Percentiles rank a stretch among this genome's conserved stretches.
phyloP scores from a whole-genome alignment of 2,329 filamentous ascomycete genomes.

The Corynespora cassiicola region DNA sequence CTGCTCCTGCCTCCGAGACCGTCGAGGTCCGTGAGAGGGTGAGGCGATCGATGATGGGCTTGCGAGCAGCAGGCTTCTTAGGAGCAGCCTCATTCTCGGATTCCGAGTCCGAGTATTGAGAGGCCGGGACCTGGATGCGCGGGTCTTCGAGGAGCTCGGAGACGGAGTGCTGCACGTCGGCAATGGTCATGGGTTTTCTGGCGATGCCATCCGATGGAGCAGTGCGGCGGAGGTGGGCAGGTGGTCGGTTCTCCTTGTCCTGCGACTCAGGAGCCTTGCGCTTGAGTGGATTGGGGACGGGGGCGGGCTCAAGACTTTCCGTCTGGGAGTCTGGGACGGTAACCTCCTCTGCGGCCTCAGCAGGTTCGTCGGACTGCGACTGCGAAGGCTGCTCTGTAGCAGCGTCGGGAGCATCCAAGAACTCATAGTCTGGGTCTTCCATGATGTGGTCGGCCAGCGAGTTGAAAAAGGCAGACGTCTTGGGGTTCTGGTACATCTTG shows the following conservation, averaged over 20 bases:
- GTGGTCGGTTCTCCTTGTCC: slow-evolving; percentile 52
- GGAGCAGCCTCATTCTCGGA: slow-evolving; percentile 45
- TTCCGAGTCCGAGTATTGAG: slow-evolving; percentile 50
- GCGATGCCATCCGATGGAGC: slow-evolving; percentile 58
- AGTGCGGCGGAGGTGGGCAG: slow-evolving; percentile 68
- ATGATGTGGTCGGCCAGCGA: slow-evolving; percentile 85
- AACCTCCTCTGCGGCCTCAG: slow-evolving; percentile 25
- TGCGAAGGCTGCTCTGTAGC: slow-evolving; percentile 31
- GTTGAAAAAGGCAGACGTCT: slow-evolving; percentile 87
- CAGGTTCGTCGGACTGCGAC: slow-evolving; percentile 10
- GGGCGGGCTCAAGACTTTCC: slow-evolving; percentile 10
- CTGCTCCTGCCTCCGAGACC: slow-evolving; percentile 25
- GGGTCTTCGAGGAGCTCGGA: slow-evolving; percentile 80
- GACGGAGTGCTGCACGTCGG: slow-evolving; percentile 82
- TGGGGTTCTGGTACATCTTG: slow-evolving; percentile 87
- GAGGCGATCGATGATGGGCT: slow-evolving; percentile 74
- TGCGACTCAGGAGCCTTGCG: slow-evolving; percentile 50
- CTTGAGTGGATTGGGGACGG: slow-evolving; percentile 40
- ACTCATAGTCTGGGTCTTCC: slow-evolving; percentile 75
- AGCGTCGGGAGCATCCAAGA: slow-evolving; percentile 64
- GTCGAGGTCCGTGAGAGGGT: slow-evolving; percentile 65
- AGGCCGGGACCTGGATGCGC: slow-evolving; percentile 61
- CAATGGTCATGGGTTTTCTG: slow-evolving; percentile 72
- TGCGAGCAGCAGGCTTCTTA: slow-evolving; percentile 46
- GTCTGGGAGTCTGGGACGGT: slow-evolving; percentile 50